Conservation (phyloP, 2,329 filamentous ascomycete genomes). For the Ophiostoma sp. region DNA sequence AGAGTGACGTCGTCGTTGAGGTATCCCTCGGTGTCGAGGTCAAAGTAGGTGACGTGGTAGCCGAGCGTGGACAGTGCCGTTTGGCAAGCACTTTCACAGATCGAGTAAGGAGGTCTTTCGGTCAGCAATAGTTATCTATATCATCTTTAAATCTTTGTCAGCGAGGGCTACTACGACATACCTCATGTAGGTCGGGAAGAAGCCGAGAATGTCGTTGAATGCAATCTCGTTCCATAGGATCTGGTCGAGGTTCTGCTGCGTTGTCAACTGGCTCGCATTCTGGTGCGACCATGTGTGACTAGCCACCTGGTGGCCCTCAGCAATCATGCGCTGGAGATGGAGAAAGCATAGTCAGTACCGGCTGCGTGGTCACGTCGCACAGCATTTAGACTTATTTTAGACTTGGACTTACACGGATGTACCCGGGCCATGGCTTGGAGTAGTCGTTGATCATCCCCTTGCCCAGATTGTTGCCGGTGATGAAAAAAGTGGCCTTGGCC, state of each 20-base stretch:
- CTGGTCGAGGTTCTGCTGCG: background rate
- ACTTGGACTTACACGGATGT: background rate
- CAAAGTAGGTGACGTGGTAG: background rate
- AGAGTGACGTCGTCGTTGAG: background rate
- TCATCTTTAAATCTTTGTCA: no score
- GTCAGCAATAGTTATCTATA: no score
- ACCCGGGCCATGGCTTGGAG: background rate
- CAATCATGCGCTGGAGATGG: background rate
- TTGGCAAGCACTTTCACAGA: background rate
- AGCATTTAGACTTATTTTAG: background rate
- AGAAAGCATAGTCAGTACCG: background rate
- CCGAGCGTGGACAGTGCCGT: background rate
- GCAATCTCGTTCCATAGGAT: background rate
- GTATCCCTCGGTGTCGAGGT: background rate
- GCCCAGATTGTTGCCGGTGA: slow-evolving; percentile 53
- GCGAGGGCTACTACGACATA: no score
- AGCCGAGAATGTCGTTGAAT: background rate
- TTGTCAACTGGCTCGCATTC: background rate
- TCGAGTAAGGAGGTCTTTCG: background rate
- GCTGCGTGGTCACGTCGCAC: background rate
- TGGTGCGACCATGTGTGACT: background rate
- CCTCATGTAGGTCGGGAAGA: background rate
- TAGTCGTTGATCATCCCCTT: slow-evolving; percentile 38
- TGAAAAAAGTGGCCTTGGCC: slow-evolving; percentile 64
- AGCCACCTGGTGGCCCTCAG: background rate